Conservation (phyloP, 1,139 yeast species). For the Yamadazyma sp. region DNA sequence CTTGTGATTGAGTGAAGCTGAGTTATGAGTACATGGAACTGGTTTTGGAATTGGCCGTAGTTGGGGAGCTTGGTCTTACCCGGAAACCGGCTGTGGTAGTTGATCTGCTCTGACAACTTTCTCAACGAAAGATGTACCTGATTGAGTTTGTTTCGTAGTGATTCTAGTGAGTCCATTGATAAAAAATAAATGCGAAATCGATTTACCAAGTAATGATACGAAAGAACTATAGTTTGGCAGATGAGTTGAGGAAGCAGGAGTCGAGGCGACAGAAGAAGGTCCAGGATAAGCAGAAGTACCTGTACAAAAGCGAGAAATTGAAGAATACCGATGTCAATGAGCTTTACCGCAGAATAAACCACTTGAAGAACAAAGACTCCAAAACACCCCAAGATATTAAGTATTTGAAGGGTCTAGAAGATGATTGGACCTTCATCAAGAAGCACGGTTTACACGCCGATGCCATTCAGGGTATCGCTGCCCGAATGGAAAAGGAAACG, state of each 20-base stretch:
- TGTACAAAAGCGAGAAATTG: slow-evolving; percentile 27
- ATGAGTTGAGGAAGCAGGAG: slow-evolving; percentile 41
- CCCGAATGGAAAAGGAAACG: slow-evolving; percentile 17
- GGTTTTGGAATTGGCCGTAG: slow-evolving; percentile 61
- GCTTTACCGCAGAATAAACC: slow-evolving; percentile 29
- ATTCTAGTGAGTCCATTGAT: slow-evolving; percentile 39
- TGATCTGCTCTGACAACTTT: slow-evolving; percentile 44
- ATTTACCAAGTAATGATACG: slow-evolving; percentile 31
- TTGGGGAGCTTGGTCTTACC: slow-evolving; percentile 39
- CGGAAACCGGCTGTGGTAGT: slow-evolving; percentile 41
- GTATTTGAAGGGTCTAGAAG: slow-evolving; percentile 25
- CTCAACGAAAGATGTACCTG: slow-evolving; percentile 47
- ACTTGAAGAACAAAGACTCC: slow-evolving; percentile 13
- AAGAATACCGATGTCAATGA: slow-evolving; percentile 32
- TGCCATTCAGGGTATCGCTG: slow-evolving; percentile 25
- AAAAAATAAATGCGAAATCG: slow-evolving; percentile 12
- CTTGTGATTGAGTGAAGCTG: slow-evolving; percentile 75
- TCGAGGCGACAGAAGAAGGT: slow-evolving; percentile 35
- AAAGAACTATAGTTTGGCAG: slow-evolving; percentile 44
- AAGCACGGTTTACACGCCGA: slow-evolving; percentile 35
- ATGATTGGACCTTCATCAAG: slow-evolving; percentile 43
- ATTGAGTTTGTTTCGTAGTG: slow-evolving; percentile 42
- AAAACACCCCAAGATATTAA: slow-evolving; percentile 20
- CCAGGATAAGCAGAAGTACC: slow-evolving; percentile 41
- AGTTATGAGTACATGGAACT: slow-evolving; percentile 77